phyloP scores from a whole-genome alignment of 176 grass and related monocot genomes.

The Aegilops tauschii region DNA sequence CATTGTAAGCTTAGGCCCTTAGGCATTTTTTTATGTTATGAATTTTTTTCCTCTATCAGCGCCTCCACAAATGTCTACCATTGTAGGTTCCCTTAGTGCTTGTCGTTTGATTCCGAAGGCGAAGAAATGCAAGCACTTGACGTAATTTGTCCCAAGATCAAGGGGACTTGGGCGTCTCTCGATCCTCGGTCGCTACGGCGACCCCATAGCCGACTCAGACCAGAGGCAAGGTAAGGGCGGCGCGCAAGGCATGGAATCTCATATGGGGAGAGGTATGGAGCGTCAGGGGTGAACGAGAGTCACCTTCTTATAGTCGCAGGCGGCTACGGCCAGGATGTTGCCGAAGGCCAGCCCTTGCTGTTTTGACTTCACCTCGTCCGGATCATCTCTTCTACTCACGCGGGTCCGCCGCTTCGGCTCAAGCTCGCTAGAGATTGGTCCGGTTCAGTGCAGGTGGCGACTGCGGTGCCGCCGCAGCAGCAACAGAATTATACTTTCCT shows the following conservation, averaged over 20 bases:
- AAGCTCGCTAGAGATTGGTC: constrained; percentile 14
- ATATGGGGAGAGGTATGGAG: background rate
- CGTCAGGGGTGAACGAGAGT: background rate
- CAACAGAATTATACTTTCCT: background rate
- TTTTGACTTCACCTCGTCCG: constrained; percentile 66
- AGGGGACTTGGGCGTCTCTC: background rate
- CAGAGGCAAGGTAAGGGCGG: background rate
- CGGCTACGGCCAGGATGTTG: constrained; percentile 50
- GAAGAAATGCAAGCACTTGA: background rate
- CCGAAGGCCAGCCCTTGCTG: constrained; percentile 70
- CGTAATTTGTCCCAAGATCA: constrained; percentile 18
- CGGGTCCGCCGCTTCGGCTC: background rate
- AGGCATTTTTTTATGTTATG: too few relatives aligned
- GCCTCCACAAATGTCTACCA: too few relatives aligned
- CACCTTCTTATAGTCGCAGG: constrained; percentile 84
- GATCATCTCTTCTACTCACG: constrained; percentile 44
- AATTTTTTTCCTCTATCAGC: too few relatives aligned
- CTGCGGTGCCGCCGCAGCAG: background rate
- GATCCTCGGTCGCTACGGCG: too few relatives aligned
- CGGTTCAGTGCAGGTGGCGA: background rate
- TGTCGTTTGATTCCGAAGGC: background rate
- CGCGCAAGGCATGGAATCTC: background rate
- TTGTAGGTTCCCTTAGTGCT: too few relatives aligned
- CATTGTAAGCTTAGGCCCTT: too few relatives aligned
- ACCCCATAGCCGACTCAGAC: too few relatives aligned